Percentiles rank a stretch among this genome's conserved stretches.
Evolutionary conservation across 352 stramenopile genomes (phyloP).

Genomic region (Phytophthora litchii): DNA sequence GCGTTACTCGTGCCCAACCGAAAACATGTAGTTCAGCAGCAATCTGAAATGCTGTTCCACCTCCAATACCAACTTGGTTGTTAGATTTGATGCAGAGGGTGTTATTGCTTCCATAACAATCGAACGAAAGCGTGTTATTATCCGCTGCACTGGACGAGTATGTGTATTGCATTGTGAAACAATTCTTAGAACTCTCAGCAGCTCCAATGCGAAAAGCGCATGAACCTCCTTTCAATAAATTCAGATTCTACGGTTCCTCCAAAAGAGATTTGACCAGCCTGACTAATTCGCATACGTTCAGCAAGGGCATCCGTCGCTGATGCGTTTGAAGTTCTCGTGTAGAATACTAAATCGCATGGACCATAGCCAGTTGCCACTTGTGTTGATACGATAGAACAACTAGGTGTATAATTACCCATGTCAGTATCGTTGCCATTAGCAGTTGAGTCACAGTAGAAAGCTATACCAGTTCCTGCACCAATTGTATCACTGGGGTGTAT

Average conservation of each 20-base stretch:
- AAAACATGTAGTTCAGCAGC: neutral
- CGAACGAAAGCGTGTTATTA: neutral
- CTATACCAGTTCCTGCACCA: too few relatives aligned
- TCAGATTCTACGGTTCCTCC: neutral
- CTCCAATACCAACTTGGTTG: neutral
- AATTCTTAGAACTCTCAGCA: neutral
- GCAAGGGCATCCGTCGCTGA: too few relatives aligned
- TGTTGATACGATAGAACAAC: too few relatives aligned
- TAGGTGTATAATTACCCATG: too few relatives aligned
- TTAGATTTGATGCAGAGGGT: neutral
- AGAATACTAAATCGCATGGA: too few relatives aligned
- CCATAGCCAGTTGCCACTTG: too few relatives aligned
- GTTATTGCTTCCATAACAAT: neutral
- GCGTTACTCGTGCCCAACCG: neutral
- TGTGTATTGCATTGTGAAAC: neutral
- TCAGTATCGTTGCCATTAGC: too few relatives aligned
- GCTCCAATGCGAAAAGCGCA: neutral
- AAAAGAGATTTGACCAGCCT: conserved; percentile 1
- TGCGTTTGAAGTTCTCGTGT: too few relatives aligned
- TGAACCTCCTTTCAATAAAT: neutral
- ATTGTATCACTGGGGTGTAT: too few relatives aligned
- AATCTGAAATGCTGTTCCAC: neutral
- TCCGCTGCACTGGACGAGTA: neutral
- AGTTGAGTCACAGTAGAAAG: too few relatives aligned
- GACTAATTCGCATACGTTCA: neutral